Evolutionary conservation across 345 rosid species (phyloP), one percentile per base, ranked within the genome.

Genomic region (Eucalyptus regnans): DNA sequence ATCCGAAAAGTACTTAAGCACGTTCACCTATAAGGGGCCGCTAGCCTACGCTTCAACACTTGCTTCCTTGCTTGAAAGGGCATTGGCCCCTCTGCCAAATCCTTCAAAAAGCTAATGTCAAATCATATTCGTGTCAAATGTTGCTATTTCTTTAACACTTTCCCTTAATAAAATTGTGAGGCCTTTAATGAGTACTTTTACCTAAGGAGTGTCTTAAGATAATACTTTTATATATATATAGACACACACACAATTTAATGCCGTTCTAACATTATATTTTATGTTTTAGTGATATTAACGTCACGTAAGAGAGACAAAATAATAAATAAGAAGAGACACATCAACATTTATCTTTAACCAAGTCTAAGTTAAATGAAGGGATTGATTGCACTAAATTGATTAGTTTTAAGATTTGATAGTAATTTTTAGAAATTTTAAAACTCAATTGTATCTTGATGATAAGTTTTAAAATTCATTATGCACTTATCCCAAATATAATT

Each of bases 391-490:
- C 29, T 52, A 2, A 8, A 56, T 22, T 56, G 62, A 56, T 56
- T 22, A 23, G 3, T 56, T 56, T 22, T 56, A 56, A 56, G 29
- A 23, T 56, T 56, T 56, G 62, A 56, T 56, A 2, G 1, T 0
- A 22, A 9, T 23, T 23, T 23, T 23, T 56, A 56, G 6, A 23
- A 4, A 3, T 22, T 56, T 56, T 56, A 23, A 56, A 56, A 56
- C 6, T 9, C 29, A 9, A 12, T 56, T 56, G 29, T 23, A 56
- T 56, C 10, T 56, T 56, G 4, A 56, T 23, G 5, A 56, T 56
- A 23, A 9, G 2, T 9, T 56, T 56, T 23, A 18, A 22, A 22
- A 20, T 5, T 54, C 3, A 0, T 18, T 3, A 2, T 54, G 29
- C 62, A 56, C 6, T 56, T 56, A 23, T 56, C 62, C 29, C 12